Evolutionary conservation across 2,329 filamentous ascomycete genomes (phyloP).

Genomic region (Fusarium transvaalense): DNA sequence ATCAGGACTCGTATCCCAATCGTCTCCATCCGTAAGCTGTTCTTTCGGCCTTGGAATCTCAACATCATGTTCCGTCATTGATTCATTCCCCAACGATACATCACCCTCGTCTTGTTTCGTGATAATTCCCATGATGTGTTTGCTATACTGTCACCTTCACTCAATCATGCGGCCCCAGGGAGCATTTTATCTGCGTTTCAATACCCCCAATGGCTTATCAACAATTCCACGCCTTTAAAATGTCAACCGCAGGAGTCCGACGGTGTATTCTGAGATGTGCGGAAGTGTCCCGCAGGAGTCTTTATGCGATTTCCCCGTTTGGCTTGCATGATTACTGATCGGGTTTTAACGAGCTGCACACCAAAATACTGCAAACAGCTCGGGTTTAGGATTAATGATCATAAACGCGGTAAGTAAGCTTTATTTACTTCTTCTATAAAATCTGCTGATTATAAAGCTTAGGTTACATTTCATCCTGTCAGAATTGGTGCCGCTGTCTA

Average conservation of each 20-base stretch:
- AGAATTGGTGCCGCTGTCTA: neutral
- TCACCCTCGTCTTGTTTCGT: constrained; percentile 8
- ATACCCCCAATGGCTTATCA: neutral
- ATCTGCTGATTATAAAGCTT: constrained; percentile 1
- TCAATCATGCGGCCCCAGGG: neutral
- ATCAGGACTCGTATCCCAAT: constrained; percentile 56
- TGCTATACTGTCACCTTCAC: neutral
- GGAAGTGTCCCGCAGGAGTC: neutral
- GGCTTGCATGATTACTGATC: constrained; percentile 36
- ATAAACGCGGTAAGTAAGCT: neutral
- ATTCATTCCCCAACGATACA: constrained; percentile 17
- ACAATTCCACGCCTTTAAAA: neutral
- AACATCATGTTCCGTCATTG: constrained; percentile 51
- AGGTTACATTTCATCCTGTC: fast-evolving
- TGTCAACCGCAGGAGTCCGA: neutral
- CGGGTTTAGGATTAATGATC: constrained; percentile 31
- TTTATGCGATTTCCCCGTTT: constrained; percentile 5
- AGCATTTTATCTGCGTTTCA: neutral
- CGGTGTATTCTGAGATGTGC: neutral
- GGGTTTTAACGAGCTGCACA: neutral
- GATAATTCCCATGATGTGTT: constrained; percentile 18
- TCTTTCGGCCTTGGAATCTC: constrained; percentile 26
- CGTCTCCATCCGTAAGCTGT: neutral
- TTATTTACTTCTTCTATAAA: neutral
- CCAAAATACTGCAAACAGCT: neutral